Base-by-base conservation (phyloP, 768 basidiomycete species). In the Galerina sulciceps region DNA sequence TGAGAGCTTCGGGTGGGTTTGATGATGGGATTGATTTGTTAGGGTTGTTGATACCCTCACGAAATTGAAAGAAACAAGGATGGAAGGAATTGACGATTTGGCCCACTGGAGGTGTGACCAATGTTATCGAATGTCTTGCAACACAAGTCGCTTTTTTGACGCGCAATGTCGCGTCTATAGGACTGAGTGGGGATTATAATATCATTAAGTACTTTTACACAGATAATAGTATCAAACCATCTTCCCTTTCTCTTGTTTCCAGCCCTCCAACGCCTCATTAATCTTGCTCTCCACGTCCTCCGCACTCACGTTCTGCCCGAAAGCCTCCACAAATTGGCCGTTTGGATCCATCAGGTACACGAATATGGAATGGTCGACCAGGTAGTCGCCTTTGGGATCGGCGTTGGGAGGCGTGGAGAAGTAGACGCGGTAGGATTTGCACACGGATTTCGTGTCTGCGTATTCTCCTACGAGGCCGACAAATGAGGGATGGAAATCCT, bases 261-360 rank as follows among this genome's bases (percentile, higher is more conserved):
- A 83, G 53, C 79, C 74, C 2, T 46, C 65, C 40, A 85, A 64
- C 11, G 67, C 84, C 65, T 85, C 83, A 54, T 79, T 72, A 47
- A 91, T 82, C 65, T 85, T 85, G 44, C 77, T 76, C 10, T 85
- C 75, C 11, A 97, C 88, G 9, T 93, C 89, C 18, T 87, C 83
- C 11, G 84, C 80, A 0, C 82, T 82, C 53, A 82, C 88, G 49
- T 81, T 83, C 78, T 97, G 94, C 4, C 97, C 97, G 72, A 98
- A 98, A 1, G 97, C 97, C 61, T 99, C 95, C 0, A 98, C 93
- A 65, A 99, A 99, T 68, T 90, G 82, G 1, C 96, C 97, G 4
- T 87, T 74, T 1, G 97, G 96, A 68, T 98, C 95, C 94, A 99
- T 97, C 36, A 99, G 84, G 75, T 99, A 99, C 65, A 99, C 92